Base-by-base conservation (phyloP, 2,329 filamentous ascomycete genomes). In the Rutstroemia sp. region DNA sequence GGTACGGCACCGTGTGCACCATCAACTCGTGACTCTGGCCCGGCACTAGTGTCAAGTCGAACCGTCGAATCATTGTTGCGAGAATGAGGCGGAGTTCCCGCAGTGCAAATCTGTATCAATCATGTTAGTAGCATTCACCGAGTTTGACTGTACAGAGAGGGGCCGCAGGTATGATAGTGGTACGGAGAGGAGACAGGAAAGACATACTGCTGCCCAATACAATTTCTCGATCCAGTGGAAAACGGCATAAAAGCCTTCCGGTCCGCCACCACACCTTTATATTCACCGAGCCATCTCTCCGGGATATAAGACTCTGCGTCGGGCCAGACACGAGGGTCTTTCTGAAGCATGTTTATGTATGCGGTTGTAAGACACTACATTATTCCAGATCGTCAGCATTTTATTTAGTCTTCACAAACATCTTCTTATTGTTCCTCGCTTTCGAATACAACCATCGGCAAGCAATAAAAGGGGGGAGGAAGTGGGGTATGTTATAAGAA, bases 71-170 rank as follows among this genome's bases (percentile, higher is more conserved):
- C n/a, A 65, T 23, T 0, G 56, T 65, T 6, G 49, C 58, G 8
- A 65, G 49, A 40, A 64, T 58, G 10, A 64, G 48, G 5, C 63
- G 30, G 44, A 71, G 51, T 39, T 70, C 68, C 51, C 65, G 52
- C 52, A 64, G 49, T 27, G 49, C 49, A 10, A 51, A 51, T 42
- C 38, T 21, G n/a, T 23, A 39, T 17, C 12, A 12, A 12, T 8
- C 12, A 12, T 34, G 30, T 34, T 5, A 34, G 30, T 34, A 23
- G 4, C 5, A 34, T 34, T 14, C 30, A 5, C 9, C 2, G 2
- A 34, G 10, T 34, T 10, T 34, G 30, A 27, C 25, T 30, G 27
- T 3, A 9, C 3, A 30, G 10, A 8, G 27, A 8, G 10, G 27
- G 27, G 30, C 3, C 12, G 30, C 10, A 34, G 9, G 30, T 4